Percentiles rank a stretch among this genome's conserved stretches.
Conservation (phyloP, 768 basidiomycete species). For the Lentinula sp. region DNA sequence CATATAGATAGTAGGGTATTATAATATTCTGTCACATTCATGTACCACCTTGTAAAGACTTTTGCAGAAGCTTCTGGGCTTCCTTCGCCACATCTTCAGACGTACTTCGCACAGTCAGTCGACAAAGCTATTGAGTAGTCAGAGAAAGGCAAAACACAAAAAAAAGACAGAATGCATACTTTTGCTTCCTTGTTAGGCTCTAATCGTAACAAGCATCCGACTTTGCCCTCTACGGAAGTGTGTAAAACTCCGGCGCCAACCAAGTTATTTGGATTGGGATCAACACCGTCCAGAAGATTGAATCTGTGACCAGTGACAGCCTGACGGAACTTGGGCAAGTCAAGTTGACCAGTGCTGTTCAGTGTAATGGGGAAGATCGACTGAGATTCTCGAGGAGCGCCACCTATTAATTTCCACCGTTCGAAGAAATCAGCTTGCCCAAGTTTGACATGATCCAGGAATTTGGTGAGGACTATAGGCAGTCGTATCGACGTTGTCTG, state of each 20-base stretch:
- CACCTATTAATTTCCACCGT: conserved; percentile 96
- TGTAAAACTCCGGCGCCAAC: conserved; percentile 97
- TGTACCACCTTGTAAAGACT: conserved; percentile 30
- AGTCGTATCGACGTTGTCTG: conserved; percentile 80
- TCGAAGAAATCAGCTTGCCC: conserved; percentile 89
- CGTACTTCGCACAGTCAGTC: conserved; percentile 90
- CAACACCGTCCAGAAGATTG: conserved; percentile 75
- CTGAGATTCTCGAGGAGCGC: conserved; percentile 90
- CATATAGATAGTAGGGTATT: conserved; percentile 7
- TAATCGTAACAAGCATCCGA: conserved; percentile 87
- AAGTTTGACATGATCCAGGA: conserved; percentile 89
- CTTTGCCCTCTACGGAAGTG: conserved; percentile 86
- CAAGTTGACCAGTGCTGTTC: conserved; percentile 62
- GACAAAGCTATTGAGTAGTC: conserved; percentile 61
- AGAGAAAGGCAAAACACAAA: background rate
- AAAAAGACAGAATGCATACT: conserved; percentile 34
- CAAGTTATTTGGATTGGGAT: conserved; percentile 90
- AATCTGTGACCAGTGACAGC: conserved; percentile 75
- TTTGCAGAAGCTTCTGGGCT: conserved; percentile 52
- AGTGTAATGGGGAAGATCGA: conserved; percentile 76
- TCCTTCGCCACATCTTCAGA: conserved; percentile 83
- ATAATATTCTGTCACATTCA: conserved; percentile 15
- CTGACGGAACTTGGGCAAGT: conserved; percentile 65
- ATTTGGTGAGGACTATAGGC: conserved; percentile 86
- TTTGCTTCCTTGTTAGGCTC: conserved; percentile 97